Conservation (phyloP, 2,329 filamentous ascomycete species). For the Cercospora canescens region DNA sequence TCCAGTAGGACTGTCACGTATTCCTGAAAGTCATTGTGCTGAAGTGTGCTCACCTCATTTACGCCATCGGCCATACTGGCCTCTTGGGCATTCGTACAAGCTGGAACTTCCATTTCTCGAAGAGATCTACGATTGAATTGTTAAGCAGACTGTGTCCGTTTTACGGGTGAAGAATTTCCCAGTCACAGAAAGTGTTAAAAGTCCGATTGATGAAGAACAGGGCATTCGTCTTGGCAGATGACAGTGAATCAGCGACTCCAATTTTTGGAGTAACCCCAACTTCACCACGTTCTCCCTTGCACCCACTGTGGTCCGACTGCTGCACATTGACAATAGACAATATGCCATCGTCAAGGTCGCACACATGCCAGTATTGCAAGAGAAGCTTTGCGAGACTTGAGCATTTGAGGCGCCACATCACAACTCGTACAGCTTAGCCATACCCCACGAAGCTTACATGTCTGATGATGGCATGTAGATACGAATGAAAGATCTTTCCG, state of each 20-base stretch:
- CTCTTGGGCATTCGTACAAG: too few species aligned
- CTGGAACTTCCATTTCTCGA: too few species aligned
- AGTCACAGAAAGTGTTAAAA: too few species aligned
- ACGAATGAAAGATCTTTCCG: constrained; percentile 19
- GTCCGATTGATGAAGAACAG: too few species aligned
- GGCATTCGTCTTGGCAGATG: background rate
- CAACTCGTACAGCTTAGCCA: background rate
- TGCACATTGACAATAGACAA: background rate
- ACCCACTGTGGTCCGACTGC: background rate
- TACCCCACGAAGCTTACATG: background rate
- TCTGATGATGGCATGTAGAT: constrained; percentile 9
- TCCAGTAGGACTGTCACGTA: too few species aligned
- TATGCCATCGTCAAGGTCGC: background rate
- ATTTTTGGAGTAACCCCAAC: background rate
- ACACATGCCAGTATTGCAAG: background rate
- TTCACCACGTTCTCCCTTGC: background rate
- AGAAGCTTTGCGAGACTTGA: constrained; percentile 5
- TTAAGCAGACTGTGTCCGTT: too few species aligned
- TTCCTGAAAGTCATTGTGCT: too few species aligned
- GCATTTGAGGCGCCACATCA: constrained; percentile 9
- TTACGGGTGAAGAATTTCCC: too few species aligned
- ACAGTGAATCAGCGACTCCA: background rate
- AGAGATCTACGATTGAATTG: too few species aligned
- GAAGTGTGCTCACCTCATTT: too few species aligned
- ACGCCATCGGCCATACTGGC: too few species aligned